phyloP scores from a whole-genome alignment of 1,139 yeast genomes.

The Geotrichum siamense region DNA sequence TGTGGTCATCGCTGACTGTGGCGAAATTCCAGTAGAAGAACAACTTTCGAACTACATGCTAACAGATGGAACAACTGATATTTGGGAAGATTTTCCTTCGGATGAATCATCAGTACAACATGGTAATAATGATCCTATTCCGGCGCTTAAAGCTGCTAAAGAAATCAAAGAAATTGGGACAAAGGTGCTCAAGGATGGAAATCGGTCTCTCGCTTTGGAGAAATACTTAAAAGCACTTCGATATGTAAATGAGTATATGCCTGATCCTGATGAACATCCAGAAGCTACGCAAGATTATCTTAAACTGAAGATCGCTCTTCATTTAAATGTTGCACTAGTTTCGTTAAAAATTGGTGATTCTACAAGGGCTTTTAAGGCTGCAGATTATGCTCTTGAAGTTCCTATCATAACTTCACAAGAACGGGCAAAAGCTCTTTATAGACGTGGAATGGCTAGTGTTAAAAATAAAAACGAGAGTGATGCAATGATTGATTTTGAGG shows the following conservation, averaged over 20 bases:
- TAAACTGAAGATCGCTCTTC: conserved; percentile 50
- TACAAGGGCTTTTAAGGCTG: conserved; percentile 48
- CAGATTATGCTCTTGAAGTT: conserved; percentile 58
- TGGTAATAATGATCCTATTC: conserved; percentile 44
- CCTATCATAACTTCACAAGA: conserved; percentile 55
- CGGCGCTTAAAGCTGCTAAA: conserved; percentile 55
- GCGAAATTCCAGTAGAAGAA: conserved; percentile 46
- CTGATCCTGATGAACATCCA: conserved; percentile 33
- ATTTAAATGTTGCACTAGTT: conserved; percentile 66
- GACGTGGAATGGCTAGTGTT: conserved; percentile 73
- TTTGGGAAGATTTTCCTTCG: conserved; percentile 63
- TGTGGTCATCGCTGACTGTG: conserved; percentile 63
- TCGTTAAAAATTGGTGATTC: conserved; percentile 57
- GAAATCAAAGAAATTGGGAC: conserved; percentile 73
- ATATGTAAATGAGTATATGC: conserved; percentile 65
- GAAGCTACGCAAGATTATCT: conserved; percentile 25
- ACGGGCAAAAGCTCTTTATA: conserved; percentile 73
- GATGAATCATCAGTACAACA: conserved; percentile 47
- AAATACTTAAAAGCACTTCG: conserved; percentile 68
- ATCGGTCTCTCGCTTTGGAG: conserved; percentile 47
- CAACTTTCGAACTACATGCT: conserved; percentile 4
- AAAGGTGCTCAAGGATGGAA: conserved; percentile 49
- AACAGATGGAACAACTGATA: conserved; percentile 81
- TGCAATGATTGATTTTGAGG: conserved; percentile 59
- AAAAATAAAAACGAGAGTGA: conserved; percentile 60